Conservation (phyloP, 441 rosid species). For the Isatis lusitanica region DNA sequence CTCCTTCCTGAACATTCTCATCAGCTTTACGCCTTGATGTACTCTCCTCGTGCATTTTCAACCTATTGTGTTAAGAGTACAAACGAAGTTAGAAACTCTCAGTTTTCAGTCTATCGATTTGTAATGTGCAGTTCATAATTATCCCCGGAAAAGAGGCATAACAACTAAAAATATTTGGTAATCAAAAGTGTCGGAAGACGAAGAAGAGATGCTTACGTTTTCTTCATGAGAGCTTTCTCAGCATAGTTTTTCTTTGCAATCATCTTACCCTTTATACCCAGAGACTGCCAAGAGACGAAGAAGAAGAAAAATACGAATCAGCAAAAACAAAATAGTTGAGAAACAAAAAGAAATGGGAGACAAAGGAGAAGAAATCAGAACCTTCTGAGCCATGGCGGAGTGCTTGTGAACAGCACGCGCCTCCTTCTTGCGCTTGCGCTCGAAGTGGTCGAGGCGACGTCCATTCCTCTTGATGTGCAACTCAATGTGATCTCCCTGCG, state of each 20-base stretch:
- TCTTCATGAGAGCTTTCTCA: constrained; percentile 95
- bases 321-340: neutral
- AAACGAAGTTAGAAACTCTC: neutral
- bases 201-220: constrained; percentile 53
- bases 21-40: constrained; percentile 84
- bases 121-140: neutral
- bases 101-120: neutral
- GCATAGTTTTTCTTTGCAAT: constrained; percentile 85
- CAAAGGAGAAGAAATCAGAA: constrained; percentile 14
- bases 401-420: constrained; percentile 82
- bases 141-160: neutral
- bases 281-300: constrained; percentile 39
- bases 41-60: constrained; percentile 80
- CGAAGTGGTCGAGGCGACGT: constrained; percentile 66
- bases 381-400: constrained; percentile 72
- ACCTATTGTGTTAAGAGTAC: constrained; percentile 34
- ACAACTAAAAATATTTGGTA: neutral
- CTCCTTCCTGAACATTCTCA: constrained; percentile 85
- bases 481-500: constrained; percentile 91
- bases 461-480: constrained; percentile 80
- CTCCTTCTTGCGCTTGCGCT: constrained; percentile 85
- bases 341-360: neutral
- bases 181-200: neutral
- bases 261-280: constrained; percentile 96
- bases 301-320: neutral